phyloP scores from a whole-genome alignment of 2,329 filamentous ascomycete species.

The Escovopsis sp. region DNA sequence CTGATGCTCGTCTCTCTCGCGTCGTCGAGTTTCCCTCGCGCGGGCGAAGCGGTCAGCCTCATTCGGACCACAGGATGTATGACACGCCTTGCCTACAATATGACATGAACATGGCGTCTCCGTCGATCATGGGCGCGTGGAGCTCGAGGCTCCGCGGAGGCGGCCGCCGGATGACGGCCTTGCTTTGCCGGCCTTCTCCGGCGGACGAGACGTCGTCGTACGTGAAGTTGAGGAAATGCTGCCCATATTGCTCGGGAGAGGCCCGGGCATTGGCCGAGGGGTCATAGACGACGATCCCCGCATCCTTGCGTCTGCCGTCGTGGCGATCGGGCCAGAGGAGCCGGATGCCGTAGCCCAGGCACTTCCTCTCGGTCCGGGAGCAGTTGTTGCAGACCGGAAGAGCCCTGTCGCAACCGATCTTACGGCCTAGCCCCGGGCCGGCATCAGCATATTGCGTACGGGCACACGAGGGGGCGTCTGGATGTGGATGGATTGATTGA shows the following conservation, averaged over 20 bases:
- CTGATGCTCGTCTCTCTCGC: slow-evolving; percentile 10
- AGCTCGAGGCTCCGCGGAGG: slow-evolving; percentile 5
- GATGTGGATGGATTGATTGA: not conserved
- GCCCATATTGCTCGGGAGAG: slow-evolving; percentile 16
- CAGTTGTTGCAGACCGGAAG: slow-evolving; percentile 30
- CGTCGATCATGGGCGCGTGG: slow-evolving; percentile 5
- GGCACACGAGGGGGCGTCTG: not conserved
- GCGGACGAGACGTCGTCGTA: slow-evolving; percentile 18
- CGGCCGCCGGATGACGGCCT: not conserved
- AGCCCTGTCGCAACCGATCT: slow-evolving; percentile 31
- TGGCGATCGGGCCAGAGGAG: slow-evolving; percentile 32
- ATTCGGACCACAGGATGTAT: not conserved
- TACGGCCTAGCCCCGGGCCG: slow-evolving; percentile 22
- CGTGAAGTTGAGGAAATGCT: slow-evolving; percentile 25
- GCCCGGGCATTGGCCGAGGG: slow-evolving; percentile 8
- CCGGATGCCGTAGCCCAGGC: slow-evolving; percentile 29
- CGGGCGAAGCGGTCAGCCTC: not conserved
- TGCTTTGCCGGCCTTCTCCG: not conserved
- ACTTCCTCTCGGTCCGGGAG: slow-evolving; percentile 24
- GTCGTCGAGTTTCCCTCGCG: not conserved
- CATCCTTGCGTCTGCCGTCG: slow-evolving; percentile 25
- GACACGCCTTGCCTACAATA: slow-evolving; percentile 8
- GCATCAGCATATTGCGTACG: not conserved
- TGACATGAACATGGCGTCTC: slow-evolving; percentile 8
- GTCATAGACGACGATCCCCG: slow-evolving; percentile 3